These are phyloP conservation scores for Metschnikowia reukaufii DNA, from an alignment of 805 yeast species.

Conservation along the genomic window DNA sequence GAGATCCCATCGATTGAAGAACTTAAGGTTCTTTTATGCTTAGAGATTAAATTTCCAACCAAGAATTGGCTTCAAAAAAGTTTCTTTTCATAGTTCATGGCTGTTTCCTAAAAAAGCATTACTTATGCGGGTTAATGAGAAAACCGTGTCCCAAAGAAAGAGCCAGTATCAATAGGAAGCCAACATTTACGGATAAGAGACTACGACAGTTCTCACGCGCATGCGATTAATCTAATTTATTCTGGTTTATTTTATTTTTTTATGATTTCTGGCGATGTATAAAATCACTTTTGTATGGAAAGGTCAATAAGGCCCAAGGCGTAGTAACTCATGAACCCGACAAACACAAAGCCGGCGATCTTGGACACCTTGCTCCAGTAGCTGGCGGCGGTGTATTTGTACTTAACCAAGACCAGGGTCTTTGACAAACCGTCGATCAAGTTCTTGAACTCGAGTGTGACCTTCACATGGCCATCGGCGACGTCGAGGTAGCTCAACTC, in stretches of 20 bases:
- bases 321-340: conserved; percentile 58
- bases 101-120: no score
- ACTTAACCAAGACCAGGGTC: conserved; percentile 58
- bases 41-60: no score
- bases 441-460: conserved; percentile 58
- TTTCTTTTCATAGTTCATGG: no score
- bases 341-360: conserved; percentile 60
- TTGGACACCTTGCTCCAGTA: conserved; percentile 65
- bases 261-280: neutral
- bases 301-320: conserved; percentile 39
- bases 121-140: no score
- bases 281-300: conserved; percentile 21
- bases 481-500: conserved; percentile 71
- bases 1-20: no score
- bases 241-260: neutral
- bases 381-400: conserved; percentile 54
- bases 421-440: conserved; percentile 66
- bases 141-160: no score
- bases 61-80: no score
- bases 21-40: no score
- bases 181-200: no score
- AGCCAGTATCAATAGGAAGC: no score
- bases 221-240: no score
- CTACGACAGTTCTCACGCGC: no score
- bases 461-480: conserved; percentile 73